Evolutionary conservation across 129 eudicot species (phyloP).

Genomic region (Flaveria linearis): DNA sequence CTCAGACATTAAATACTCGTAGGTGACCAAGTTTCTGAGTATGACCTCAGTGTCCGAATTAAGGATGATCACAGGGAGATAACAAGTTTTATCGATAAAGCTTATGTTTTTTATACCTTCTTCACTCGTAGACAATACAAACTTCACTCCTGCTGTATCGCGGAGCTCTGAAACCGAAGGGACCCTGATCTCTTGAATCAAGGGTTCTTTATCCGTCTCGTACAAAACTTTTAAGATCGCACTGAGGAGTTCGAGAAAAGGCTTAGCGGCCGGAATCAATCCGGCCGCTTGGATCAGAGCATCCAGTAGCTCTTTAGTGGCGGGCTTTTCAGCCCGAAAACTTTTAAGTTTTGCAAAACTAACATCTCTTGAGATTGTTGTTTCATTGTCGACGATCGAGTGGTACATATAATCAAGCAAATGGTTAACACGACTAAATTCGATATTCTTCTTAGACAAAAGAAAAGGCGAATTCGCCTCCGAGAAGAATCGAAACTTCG

Average conservation of each 20-base stretch:
- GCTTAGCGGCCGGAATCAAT: slow-evolving; percentile 19
- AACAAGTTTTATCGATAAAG: slow-evolving; percentile 19
- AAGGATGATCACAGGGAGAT: slow-evolving; percentile 42
- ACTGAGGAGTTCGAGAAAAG: not conserved
- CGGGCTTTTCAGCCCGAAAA: not conserved
- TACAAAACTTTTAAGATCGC: not conserved
- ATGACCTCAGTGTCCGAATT: slow-evolving; percentile 41
- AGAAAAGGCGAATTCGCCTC: slow-evolving; percentile 28
- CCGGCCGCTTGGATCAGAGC: slow-evolving; percentile 1
- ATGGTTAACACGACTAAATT: slow-evolving; percentile 28
- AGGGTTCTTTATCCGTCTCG: not conserved
- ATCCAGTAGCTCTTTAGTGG: slow-evolving; percentile 19
- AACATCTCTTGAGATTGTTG: not conserved
- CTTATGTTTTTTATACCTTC: slow-evolving; percentile 34
- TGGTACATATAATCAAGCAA: slow-evolving; percentile 38
- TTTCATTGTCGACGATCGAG: slow-evolving; percentile 25
- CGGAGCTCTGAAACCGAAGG: slow-evolving; percentile 53
- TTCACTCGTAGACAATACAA: slow-evolving; percentile 1
- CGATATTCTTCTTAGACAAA: slow-evolving; percentile 2
- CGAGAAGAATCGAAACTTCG: not conserved
- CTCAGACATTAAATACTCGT: slow-evolving; percentile 31
- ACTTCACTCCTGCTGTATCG: slow-evolving; percentile 37
- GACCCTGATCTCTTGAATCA: slow-evolving; percentile 41
- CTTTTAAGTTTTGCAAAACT: not conserved
- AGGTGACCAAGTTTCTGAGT: slow-evolving; percentile 53